Evolutionary conservation across 2,329 filamentous ascomycete genomes (phyloP).

Genomic region (Fusarium neocosmosporiellum): DNA sequence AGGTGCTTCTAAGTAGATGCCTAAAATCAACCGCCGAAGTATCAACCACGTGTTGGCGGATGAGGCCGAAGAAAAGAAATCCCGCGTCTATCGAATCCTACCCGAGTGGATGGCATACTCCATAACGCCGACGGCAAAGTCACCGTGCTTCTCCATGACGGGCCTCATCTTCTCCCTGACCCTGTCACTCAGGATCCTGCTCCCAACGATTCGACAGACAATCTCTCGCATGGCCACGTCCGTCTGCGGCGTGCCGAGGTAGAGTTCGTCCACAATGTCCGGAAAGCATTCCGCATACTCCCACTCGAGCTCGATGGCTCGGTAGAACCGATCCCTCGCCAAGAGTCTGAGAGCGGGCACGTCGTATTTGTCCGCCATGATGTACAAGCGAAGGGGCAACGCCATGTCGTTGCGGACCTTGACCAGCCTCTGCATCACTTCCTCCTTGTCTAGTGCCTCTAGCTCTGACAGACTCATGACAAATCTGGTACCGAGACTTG

Average conservation of each 20-base stretch:
- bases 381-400: background rate
- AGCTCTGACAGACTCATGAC: background rate
- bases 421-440: background rate
- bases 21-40: background rate
- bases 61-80: background rate
- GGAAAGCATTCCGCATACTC: background rate
- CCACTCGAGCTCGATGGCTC: background rate
- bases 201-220: background rate
- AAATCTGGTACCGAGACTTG: background rate
- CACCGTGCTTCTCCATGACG: conserved; percentile 17
- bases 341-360: background rate
- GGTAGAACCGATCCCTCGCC: background rate
- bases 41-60: background rate
- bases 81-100: background rate
- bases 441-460: background rate
- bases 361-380: conserved; percentile 4
- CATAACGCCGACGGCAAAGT: background rate
- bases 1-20: background rate
- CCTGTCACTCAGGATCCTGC: background rate
- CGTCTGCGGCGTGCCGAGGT: background rate
- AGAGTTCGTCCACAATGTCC: conserved; percentile 25
- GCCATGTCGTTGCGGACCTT: background rate
- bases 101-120: background rate
- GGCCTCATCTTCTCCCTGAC: background rate
- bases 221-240: background rate